Base-by-base conservation (phyloP, 1,284 basidiomycete genomes). In the Entoloma clypeatum region DNA sequence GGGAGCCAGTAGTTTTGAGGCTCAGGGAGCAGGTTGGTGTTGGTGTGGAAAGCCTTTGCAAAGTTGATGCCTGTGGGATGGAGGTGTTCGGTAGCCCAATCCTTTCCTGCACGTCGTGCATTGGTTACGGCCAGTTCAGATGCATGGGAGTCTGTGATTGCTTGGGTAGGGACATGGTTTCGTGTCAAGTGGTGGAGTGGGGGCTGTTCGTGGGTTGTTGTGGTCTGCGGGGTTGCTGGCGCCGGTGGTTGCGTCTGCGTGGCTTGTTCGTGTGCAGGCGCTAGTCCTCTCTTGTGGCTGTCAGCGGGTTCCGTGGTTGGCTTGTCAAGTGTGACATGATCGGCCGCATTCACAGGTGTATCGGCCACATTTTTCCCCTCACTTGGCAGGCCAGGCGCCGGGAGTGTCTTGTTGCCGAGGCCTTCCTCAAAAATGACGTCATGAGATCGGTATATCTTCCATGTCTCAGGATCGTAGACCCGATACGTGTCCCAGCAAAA, bases 361-460 rank as follows among this genome's bases (percentile, higher is more conserved):
- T n/a, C n/a, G n/a, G n/a, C n/a, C n/a, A n/a, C n/a, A n/a, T n/a
- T n/a, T n/a, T n/a, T n/a, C n/a, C n/a, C n/a, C n/a, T n/a, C n/a
- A n/a, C n/a, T n/a, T n/a, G n/a, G n/a, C n/a, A n/a, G 17, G 29
- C 3, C 7, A 7, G 21, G 8, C 11, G 40, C 34, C 24, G 51
- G 27, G 14, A 30, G 29, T 16, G 49, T 39, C 13, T 49, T 16
- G 23, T 53, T 47, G 1, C 39, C 43, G 2, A 13, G 6, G 0
- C 50, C 51, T 22, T 61, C 56, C 8, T 59, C 52, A 27, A 61
- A 61, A 9, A 56, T 45, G 2, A 61, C 56, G 32, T 61, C 57
- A 9, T 50, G 32, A 0, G 42, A 44, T 5, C n/a, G 36, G 17
- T 50, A 18, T 5, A 51, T 19, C 2, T 19, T 24, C 5, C 51